Evolutionary conservation across 139 green algal species (phyloP), one percentile per base, ranked within the genome.

Genomic region (Closterium sp.): DNA sequence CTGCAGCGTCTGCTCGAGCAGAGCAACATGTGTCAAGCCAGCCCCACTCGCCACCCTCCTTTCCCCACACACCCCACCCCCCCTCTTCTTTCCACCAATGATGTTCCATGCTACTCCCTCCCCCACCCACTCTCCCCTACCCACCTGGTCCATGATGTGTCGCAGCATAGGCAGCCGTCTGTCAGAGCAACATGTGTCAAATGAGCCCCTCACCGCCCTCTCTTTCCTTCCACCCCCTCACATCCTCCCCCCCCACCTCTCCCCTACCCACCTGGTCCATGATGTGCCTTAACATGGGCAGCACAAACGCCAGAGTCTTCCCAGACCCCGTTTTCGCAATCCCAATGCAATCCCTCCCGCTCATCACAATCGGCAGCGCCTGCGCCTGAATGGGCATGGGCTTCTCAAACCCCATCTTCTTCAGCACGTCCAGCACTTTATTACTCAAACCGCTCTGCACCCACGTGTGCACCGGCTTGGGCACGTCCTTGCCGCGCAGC

Each of bases 231-330:
- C 0, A 86, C 10, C 21, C 89, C 7, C 9, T 88, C 31, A 86
- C 88, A 9, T 22, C 62, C 27, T 91, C 3, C 5, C 70, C 5
- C 7, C 22, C 70, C 28, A 24, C 28, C 88, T n/a, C 27, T 85
- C 2, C n/a, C 5, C 88, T 70, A 0, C 31, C 0, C 86, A 22
- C 31, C 31, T 22, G 42, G 42, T 99, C 98, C 93, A 98, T 98
- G 88, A 99, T 97, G 95, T 99, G 98, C 0, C 98, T 95, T 93
- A 99, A 93, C 96, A 99, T 97, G 79, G 98, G 98, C 90, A 99
- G 95, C 89, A 99, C 97, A 92, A 99, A 99, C 1, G 97, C 98
- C 10, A 99, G 95, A 11, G 98, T 99, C 97, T 99, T 99, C 93
- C 98, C 98, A 79, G 92, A 97, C 73, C 98, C 98, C 5, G 98